A percentile compares a stretch with the other conserved stretches of the same genome.
These are phyloP conservation scores for Pseudognaphalium luteoalbum DNA, from an alignment of 129 eudicot genomes.

Conservation along the genomic window DNA sequence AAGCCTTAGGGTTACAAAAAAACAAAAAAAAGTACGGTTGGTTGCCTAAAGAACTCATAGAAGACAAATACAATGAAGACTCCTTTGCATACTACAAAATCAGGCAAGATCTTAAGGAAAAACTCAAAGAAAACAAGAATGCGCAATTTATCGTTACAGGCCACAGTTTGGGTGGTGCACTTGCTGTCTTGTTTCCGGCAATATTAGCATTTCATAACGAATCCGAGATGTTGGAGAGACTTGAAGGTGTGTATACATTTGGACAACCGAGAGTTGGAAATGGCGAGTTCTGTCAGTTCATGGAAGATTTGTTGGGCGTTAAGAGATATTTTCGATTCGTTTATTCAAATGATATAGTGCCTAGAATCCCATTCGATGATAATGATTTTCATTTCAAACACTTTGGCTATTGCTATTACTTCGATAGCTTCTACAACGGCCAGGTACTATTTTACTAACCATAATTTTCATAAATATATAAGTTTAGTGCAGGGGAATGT, in stretches of 20 bases:
- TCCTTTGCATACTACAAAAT: constrained; percentile 50
- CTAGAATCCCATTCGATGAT: constrained; percentile 54
- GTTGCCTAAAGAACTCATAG: constrained; percentile 37
- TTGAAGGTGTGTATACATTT: constrained; percentile 64
- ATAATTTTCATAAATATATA: background rate
- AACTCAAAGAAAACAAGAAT: constrained; percentile 22
- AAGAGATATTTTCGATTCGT: constrained; percentile 45
- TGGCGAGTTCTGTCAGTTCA: constrained; percentile 27
- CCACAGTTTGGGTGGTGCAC: constrained; percentile 71
- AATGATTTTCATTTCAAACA: constrained; percentile 37
- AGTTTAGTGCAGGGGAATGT: too few relatives aligned
- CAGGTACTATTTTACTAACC: constrained; percentile 17
- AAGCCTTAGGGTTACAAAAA: constrained; percentile 50
- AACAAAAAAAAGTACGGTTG: background rate
- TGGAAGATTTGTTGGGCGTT: constrained; percentile 28
- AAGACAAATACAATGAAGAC: background rate
- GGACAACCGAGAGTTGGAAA: constrained; percentile 78
- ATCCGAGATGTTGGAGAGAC: constrained; percentile 33
- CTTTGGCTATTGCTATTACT: constrained; percentile 54
- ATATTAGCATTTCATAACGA: constrained; percentile 47
- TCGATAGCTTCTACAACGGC: constrained; percentile 41
- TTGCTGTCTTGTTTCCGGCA: constrained; percentile 57
- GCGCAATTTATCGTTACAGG: constrained; percentile 56
- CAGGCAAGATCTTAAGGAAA: constrained; percentile 33
- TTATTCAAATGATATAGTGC: constrained; percentile 53